Base-by-base conservation (phyloP, 805 yeast genomes). In the Saturnispora zaruensis region DNA sequence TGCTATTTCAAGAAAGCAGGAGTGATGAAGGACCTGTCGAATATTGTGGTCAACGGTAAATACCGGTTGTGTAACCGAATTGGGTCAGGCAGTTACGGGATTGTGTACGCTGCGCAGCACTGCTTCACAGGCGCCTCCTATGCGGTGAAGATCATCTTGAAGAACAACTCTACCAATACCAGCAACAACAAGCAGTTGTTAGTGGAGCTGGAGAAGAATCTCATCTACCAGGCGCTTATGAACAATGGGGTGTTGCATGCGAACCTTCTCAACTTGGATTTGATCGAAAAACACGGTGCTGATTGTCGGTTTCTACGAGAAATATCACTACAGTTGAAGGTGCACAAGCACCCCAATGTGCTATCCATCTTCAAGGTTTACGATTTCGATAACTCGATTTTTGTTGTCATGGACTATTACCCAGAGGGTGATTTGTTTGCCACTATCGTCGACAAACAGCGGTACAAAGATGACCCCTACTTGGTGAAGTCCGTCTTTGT, bases 31-130 rank as follows among this genome's bases (percentile, higher is more conserved):
- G 65, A 61, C 42, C 55, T 66, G 7, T 49, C 66, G 0, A 62
- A 60, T 32, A 55, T 68, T 2, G 59, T 63, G 5, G 52, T 68
- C 16, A 68, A 66, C 54, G 62, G 65, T 55, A 67, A 70, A 24
- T 70, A 69, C 55, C 69, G 67, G 50, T 66, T 78, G 57, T 70
- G 72, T 51, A 69, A 66, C 52, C 75, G 78, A 56, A 75, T 84
- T 9, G 96, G 96, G 6, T 77, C 91, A 0, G 96, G 96, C 25
- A 89, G 95, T 21, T 88, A 82, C 59, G 95, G 95, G 4, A 71
- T 84, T 30, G 91, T 88, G 6, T 87, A 84, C 68, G 71, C 78
- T 16, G 89, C 87, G 3, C 65, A 74, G 51, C 84, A 87, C 60
- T 55, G 72, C 20, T 59, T 57, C 41, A 74, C 83, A 0, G 72